Evolutionary conservation across 495 filamentous ascomycete species (phyloP), one percentile per base, ranked within the genome.

Genomic region (Jackrogersella minutella): DNA sequence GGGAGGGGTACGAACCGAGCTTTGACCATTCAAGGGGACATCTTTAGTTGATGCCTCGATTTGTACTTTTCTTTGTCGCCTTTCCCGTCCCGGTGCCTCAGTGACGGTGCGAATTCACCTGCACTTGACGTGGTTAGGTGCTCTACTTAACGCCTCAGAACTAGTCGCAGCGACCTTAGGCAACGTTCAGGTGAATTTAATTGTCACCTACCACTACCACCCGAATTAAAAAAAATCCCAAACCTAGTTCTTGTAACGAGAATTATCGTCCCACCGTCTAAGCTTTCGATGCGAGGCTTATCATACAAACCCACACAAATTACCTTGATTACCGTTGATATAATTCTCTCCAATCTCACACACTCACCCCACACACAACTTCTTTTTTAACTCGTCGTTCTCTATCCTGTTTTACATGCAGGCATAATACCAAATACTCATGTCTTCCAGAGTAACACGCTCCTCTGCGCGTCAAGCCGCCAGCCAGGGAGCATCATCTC

Each of bases 391-490:
- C 63, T 49, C 46, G 41, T 8, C 43, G 30, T 26, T 37, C 13
- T 6, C 36, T 30, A 36, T 30, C 5, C 34, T 37, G 6, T 53
- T 62, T 57, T 24, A 16, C 37, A 54, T 62, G 34, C 30, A 33
- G 21, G 39, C 40, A 11, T 53, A 46, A 52, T 52, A 57, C 47
- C 40, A 59, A 47, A 22, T 79, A 84, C 90, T 91, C 87, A 93
- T 92, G 90, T 90, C 90, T 84, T 76, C 85, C 85, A 93, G 91
- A 87, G 84, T 89, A 59, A 93, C 90, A 80, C 87, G 90, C 77
- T 91, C 90, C 68, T 85, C 90, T 70, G 87, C 90, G 78, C 89
- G 89, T 82, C 84, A 87, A 83, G 89, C 89, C 76, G 89, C 89
- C 56, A 81, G 75, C 64, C 76, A 81, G 57, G 76, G 77, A 80